Base-by-base conservation (phyloP, 2,329 filamentous ascomycete genomes). In the Ceratocystis colombiana region DNA sequence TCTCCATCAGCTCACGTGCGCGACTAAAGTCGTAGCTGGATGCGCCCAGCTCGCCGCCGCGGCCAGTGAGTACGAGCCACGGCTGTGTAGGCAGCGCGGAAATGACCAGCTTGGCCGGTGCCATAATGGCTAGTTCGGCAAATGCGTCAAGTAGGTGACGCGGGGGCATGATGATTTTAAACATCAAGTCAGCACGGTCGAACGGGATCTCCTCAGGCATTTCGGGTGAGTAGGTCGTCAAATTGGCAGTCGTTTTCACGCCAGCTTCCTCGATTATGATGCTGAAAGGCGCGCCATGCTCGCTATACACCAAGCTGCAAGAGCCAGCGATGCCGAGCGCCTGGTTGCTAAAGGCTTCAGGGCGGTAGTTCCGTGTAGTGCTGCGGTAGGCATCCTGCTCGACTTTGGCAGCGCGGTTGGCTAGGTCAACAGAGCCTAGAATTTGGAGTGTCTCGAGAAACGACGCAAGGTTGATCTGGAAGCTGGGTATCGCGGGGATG, bases 371-470 rank as follows among this genome's bases (percentile, higher is more conserved):
- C 63, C 83, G 80, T 48, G 85, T 75, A 70, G 84, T 85, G 74
- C 82, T 84, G 69, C 80, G 81, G 71, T 85, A 86, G 0, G 79
- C 78, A 69, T 87, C 84, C 67, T 80, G 77, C 12, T 86, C 84
- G 5, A 80, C 77, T 71, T 82, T 85, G 63, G 81, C 79, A 62
- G 82, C 78, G 69, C 82, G 82, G 50, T 78, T 79, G 5, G 83
- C 78, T 15, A 85, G 80, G 70, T 89, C 88, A 59, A 92, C 84
- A n/a, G 92, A 85, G 62, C 90, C 90, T 72, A 99, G 96, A 62
- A 99, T 97, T 72, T 96, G 93, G 6, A 99, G 81, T 0, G 93
- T 96, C 77, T 97, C 94, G 64, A 99, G 84, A 2, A 99, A 82
- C 20, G 93, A 89, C 3, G 87, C 82, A 7, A 99, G 83, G 1